Evolutionary conservation across 2,329 filamentous ascomycete genomes (phyloP).

Genomic region (Botrytis porri): DNA sequence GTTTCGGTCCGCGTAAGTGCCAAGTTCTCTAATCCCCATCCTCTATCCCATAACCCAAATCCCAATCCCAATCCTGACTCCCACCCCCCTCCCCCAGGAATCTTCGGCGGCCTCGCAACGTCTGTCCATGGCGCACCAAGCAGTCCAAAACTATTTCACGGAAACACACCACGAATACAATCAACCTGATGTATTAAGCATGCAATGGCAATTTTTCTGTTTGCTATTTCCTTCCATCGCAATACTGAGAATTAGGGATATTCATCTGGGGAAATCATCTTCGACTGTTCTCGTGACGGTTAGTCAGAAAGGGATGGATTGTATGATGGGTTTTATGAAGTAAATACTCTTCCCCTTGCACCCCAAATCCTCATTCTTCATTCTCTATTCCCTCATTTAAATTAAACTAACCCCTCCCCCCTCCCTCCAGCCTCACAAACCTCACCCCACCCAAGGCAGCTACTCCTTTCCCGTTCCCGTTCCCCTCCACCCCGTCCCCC

Average conservation of each 20-base stretch:
- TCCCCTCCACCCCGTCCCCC: background rate
- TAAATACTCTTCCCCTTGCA: background rate
- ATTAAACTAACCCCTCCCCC: background rate
- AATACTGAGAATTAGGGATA: background rate
- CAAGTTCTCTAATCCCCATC: background rate
- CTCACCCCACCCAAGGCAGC: background rate
- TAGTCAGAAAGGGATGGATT: background rate
- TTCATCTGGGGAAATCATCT: background rate
- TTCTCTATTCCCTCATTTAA: background rate
- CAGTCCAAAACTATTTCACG: background rate
- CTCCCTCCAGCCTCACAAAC: background rate
- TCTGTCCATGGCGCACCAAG: background rate
- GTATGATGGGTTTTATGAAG: constrained; percentile 4
- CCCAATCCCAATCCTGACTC: background rate
- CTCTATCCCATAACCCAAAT: background rate
- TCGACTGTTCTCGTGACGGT: background rate
- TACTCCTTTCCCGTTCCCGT: background rate
- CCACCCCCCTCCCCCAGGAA: background rate
- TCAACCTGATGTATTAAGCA: background rate
- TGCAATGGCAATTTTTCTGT: constrained; percentile 5
- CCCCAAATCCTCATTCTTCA: background rate
- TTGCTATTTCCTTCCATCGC: background rate
- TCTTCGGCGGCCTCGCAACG: background rate
- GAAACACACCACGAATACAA: background rate
- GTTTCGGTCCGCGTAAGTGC: background rate